Evolutionary conservation across 768 basidiomycete genomes (phyloP).

Genomic region (Boletellus ananiceps): DNA sequence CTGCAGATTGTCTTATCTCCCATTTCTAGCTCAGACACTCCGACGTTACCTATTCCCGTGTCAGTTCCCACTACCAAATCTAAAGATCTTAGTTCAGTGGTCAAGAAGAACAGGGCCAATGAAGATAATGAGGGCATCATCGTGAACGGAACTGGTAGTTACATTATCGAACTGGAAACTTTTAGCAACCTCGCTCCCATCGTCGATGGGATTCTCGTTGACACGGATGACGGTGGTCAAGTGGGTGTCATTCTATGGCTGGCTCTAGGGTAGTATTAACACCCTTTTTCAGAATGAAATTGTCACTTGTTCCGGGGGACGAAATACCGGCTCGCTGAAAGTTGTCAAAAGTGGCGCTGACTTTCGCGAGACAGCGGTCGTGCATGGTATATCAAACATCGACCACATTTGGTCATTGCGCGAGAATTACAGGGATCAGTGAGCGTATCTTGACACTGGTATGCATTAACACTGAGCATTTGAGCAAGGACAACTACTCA

Average conservation of each 20-base stretch:
- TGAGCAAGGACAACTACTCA: constrained; percentile 47
- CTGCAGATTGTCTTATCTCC: constrained; percentile 52
- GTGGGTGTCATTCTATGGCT: constrained; percentile 32
- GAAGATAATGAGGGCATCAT: constrained; percentile 40
- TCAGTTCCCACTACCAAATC: constrained; percentile 42
- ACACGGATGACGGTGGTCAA: constrained; percentile 67
- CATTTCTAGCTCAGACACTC: constrained; percentile 34
- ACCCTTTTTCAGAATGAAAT: constrained; percentile 54
- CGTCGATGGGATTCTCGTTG: constrained; percentile 71
- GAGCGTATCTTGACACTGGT: constrained; percentile 21
- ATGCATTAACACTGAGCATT: background rate
- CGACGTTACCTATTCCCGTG: constrained; percentile 49
- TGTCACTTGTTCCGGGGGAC: constrained; percentile 81
- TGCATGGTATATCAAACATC: constrained; percentile 56
- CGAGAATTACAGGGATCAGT: constrained; percentile 45
- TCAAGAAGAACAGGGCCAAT: constrained; percentile 35
- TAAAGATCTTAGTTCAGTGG: constrained; percentile 34
- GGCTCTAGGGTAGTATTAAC: background rate
- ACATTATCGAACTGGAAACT: constrained; percentile 55
- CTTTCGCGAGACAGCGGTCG: constrained; percentile 56
- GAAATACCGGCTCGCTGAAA: constrained; percentile 70
- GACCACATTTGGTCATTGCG: constrained; percentile 61
- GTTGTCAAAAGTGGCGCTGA: constrained; percentile 80
- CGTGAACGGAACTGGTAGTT: constrained; percentile 49
- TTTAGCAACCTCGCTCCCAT: constrained; percentile 83